Base-by-base conservation (phyloP, 345 rosid genomes). In the Brassica cretica region DNA sequence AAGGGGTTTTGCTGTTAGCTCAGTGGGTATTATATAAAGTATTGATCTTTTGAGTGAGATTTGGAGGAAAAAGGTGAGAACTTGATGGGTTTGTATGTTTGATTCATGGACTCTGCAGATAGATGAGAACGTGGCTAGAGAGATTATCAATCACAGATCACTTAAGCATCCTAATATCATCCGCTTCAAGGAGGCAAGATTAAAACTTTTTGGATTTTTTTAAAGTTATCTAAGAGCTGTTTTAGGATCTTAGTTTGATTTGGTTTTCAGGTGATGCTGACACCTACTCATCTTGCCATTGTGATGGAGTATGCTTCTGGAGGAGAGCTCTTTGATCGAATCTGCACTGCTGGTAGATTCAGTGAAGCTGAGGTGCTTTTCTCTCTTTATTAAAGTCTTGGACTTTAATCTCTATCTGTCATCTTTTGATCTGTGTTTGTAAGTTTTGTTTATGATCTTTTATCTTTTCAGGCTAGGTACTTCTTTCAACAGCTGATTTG, bases 301-400 rank as follows among this genome's bases (percentile, higher is more conserved):
- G 97, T 85, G 64, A 92, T 92, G 97, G 97, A 92, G 80, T 92
- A 88, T 85, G 97, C 97, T 29, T 86, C 95, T 58, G 97, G 97
- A 15, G 97, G 97, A 21, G 97, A 92, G 77, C 89, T 90, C 65
- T 92, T 90, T 71, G 95, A 90, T 77, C 86, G 97, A 55, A 92
- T 92, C 60, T 92, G 93, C 76, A 89, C 81, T 84, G 91, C 95
- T 5, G 97, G 97, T 11, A 86, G 95, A 75, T 92, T 92, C 84
- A 92, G 97, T 29, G 97, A 92, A 83, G 91, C 91, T 69, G 97
- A 92, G 92, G 97, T 90, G 37, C 0, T 71, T 55, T 71, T 35
- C 15, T 67, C 44, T 44, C 46, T 39, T 39, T 39, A 10, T 12
- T 12, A 21, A 77, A 29, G 58, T 35, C 73, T 15, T 33, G 9